phyloP scores from a whole-genome alignment of 495 filamentous ascomycete species.

The Penicillium roqueforti region DNA sequence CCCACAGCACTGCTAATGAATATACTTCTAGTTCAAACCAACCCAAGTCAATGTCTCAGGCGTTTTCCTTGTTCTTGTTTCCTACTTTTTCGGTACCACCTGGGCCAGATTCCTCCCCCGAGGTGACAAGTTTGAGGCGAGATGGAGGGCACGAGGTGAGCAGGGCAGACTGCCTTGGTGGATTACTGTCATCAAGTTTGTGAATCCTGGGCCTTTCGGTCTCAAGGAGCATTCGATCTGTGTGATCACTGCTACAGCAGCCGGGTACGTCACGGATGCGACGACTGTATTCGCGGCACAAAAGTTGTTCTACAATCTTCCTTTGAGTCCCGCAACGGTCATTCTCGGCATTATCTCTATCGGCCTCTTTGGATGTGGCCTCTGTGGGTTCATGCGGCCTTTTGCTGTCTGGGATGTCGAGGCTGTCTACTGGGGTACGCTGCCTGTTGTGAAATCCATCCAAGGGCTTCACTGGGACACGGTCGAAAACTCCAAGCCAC shows the following conservation, averaged over 20 bases:
- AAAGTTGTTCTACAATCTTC: slow-evolving; percentile 29
- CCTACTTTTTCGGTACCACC: slow-evolving; percentile 36
- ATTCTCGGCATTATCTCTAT: slow-evolving; percentile 33
- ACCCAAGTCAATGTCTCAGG: slow-evolving; percentile 27
- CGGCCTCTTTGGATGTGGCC: slow-evolving; percentile 49
- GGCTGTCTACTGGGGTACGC: slow-evolving; percentile 39
- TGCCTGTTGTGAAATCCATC: slow-evolving; percentile 29
- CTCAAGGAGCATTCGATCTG: slow-evolving; percentile 34
- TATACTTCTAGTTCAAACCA: slow-evolving; percentile 26
- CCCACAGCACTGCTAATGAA: neutral
- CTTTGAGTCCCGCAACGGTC: slow-evolving; percentile 22
- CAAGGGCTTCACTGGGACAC: slow-evolving; percentile 34
- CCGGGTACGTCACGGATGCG: slow-evolving; percentile 18
- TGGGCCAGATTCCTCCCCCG: slow-evolving; percentile 43
- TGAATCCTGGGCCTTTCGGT: slow-evolving; percentile 30
- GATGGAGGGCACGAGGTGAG: slow-evolving; percentile 25
- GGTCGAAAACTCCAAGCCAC: slow-evolving; percentile 25
- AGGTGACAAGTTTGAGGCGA: slow-evolving; percentile 30
- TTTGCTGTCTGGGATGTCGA: slow-evolving; percentile 52
- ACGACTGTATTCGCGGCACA: slow-evolving; percentile 27
- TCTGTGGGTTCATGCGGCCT: slow-evolving; percentile 49
- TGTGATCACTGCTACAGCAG: slow-evolving; percentile 27
- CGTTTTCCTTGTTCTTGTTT: slow-evolving; percentile 37
- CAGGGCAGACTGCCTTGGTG: slow-evolving; percentile 20
- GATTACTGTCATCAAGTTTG: slow-evolving; percentile 20